Evolutionary conservation across 164 flowering plant genomes (phyloP).

Genomic region (Annona cherimola): DNA sequence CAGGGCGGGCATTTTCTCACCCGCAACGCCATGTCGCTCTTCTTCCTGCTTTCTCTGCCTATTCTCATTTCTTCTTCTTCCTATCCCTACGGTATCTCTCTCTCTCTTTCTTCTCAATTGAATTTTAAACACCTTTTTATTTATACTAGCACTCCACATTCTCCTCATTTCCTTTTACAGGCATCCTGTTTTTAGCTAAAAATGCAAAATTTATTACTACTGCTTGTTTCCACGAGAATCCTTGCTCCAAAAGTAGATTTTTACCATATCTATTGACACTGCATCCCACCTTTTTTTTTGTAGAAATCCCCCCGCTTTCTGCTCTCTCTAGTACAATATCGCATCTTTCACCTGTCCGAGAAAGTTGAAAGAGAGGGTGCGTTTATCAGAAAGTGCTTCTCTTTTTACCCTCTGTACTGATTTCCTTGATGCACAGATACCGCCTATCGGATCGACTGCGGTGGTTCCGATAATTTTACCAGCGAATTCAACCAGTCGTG

Average conservation of each 20-base stretch:
- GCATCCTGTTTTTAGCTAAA: background rate
- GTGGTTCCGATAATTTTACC: conserved; percentile 46
- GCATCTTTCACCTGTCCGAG: background rate
- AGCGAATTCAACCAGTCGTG: conserved; percentile 61
- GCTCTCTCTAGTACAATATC: background rate
- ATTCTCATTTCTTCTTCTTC: conserved; percentile 14
- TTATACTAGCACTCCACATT: conserved; percentile 5
- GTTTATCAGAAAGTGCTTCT: background rate
- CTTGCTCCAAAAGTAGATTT: background rate
- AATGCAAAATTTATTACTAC: background rate
- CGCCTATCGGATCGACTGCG: conserved; percentile 71
- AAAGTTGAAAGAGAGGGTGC: background rate
- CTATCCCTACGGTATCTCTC: conserved; percentile 17
- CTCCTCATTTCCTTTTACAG: background rate
- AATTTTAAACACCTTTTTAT: conserved; percentile 10
- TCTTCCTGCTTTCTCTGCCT: conserved; percentile 19
- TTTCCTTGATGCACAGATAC: conserved; percentile 20
- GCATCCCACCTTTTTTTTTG: too few species aligned
- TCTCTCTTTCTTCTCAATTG: conserved; percentile 1
- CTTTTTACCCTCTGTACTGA: background rate
- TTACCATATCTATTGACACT: background rate
- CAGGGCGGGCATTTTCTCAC: background rate
- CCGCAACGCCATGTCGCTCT: conserved; percentile 10
- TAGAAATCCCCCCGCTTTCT: background rate
- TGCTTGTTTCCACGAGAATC: background rate